These are phyloP conservation scores for Lentinula sp. DNA, from an alignment of 768 basidiomycete species.

Conservation along the genomic window DNA sequence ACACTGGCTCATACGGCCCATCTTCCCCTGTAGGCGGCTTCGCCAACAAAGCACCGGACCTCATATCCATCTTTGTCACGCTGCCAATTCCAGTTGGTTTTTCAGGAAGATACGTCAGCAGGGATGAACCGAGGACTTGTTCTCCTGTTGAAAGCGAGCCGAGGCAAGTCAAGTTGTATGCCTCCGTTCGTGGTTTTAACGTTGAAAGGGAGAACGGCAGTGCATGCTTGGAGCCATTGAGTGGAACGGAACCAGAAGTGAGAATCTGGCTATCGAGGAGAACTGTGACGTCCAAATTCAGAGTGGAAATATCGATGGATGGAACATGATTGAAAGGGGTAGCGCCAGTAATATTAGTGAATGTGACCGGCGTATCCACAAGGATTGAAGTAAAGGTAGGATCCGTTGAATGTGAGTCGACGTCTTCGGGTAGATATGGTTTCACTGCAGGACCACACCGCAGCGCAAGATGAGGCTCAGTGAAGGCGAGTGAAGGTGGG, in stretches of 20 bases:
- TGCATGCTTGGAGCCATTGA: slow-evolving; percentile 45
- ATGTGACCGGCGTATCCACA: slow-evolving; percentile 46
- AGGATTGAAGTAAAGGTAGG: slow-evolving; percentile 37
- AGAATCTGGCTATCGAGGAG: slow-evolving; percentile 38
- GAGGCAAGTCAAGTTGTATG: slow-evolving; percentile 31
- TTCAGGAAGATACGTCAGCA: slow-evolving; percentile 43
- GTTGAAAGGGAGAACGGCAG: slow-evolving; percentile 42
- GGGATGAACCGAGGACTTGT: slow-evolving; percentile 35
- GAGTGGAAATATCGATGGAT: slow-evolving; percentile 5
- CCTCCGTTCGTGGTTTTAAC: slow-evolving; percentile 33
- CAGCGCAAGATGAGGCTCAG: slow-evolving; percentile 44
- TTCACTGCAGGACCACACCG: slow-evolving; percentile 54
- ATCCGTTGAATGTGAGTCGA: slow-evolving; percentile 15
- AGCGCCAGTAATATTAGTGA: slow-evolving; percentile 41
- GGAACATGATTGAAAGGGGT: slow-evolving; percentile 28
- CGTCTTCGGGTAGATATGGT: slow-evolving; percentile 55
- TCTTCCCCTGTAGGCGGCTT: slow-evolving; percentile 43
- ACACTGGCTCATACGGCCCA: slow-evolving; percentile 45
- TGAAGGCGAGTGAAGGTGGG: slow-evolving; percentile 27
- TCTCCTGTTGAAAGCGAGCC: slow-evolving; percentile 24
- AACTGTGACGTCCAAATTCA: slow-evolving; percentile 34
- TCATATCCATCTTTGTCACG: slow-evolving; percentile 59
- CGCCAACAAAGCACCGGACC: slow-evolving; percentile 51
- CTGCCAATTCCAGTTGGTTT: slow-evolving; percentile 41
- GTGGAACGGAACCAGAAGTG: slow-evolving; percentile 35